These are phyloP conservation scores for Candida oleophila DNA, from an alignment of 805 yeast species.

Conservation along the genomic window DNA sequence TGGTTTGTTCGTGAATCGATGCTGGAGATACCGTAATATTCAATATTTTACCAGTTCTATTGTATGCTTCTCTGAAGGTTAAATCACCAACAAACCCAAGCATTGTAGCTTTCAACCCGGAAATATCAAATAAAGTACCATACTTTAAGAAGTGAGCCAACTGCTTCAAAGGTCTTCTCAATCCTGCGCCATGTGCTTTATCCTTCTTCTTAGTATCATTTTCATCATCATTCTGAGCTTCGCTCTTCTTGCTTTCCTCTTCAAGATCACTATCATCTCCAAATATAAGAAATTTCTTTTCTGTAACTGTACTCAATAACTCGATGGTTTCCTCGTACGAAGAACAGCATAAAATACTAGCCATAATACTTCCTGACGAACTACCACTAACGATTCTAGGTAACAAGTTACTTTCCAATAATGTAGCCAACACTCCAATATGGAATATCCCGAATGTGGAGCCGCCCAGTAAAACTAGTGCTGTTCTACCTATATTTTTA, in stretches of 20 bases:
- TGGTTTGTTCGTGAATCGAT: slow-evolving; percentile 85
- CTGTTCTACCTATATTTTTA: slow-evolving; percentile 91
- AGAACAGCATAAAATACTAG: slow-evolving; percentile 81
- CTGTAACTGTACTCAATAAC: slow-evolving; percentile 61
- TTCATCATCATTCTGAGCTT: neutral
- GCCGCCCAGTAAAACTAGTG: slow-evolving; percentile 93
- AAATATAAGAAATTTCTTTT: slow-evolving; percentile 52
- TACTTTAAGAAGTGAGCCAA: slow-evolving; percentile 63
- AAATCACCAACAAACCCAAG: slow-evolving; percentile 78
- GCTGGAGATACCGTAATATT: slow-evolving; percentile 94
- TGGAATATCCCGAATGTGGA: slow-evolving; percentile 92
- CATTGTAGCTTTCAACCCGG: slow-evolving; percentile 71
- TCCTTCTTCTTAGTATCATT: neutral
- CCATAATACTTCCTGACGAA: slow-evolving; percentile 94
- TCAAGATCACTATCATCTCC: slow-evolving; percentile 37
- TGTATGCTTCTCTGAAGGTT: slow-evolving; percentile 92
- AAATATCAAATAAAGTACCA: slow-evolving; percentile 87
- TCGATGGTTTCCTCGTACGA: slow-evolving; percentile 66
- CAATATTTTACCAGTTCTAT: slow-evolving; percentile 88
- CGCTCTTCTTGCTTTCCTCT: neutral
- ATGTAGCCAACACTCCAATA: slow-evolving; percentile 83
- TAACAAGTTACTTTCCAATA: slow-evolving; percentile 68
- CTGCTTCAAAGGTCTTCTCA: slow-evolving; percentile 22
- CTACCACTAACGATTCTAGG: slow-evolving; percentile 93
- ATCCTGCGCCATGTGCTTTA: neutral